phyloP scores from a whole-genome alignment of 176 grass and related monocot genomes.

The Avena insularis region DNA sequence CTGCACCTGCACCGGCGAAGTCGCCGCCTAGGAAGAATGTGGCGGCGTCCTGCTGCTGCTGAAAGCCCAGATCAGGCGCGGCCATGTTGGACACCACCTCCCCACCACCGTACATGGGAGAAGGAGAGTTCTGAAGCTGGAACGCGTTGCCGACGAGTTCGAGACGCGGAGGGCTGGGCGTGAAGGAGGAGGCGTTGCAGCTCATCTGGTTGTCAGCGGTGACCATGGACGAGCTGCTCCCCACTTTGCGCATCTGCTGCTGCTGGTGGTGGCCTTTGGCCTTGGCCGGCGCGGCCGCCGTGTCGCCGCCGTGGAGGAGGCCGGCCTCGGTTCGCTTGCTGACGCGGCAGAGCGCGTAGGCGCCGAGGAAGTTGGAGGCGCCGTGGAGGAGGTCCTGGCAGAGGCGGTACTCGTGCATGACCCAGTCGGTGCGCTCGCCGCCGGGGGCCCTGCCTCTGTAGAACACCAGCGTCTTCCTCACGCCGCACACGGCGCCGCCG shows the following conservation, averaged over 20 bases:
- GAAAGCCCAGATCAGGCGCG: neutral
- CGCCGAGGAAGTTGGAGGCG: conserved; percentile 72
- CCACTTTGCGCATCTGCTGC: conserved; percentile 41
- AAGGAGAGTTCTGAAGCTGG: conserved; percentile 11
- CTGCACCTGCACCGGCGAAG: neutral
- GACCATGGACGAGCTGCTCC: conserved; percentile 52
- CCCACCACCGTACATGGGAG: neutral
- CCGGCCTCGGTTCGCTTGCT: conserved; percentile 76
- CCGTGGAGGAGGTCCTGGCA: conserved; percentile 83
- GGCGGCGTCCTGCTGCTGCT: conserved; percentile 40
- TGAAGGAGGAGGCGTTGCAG: conserved; percentile 28
- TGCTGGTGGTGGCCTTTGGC: neutral
- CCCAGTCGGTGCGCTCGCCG: conserved; percentile 94
- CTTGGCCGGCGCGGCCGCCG: conserved; percentile 13
- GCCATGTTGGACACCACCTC: conserved; percentile 20
- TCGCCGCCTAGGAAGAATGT: conserved; percentile 44
- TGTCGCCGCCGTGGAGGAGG: conserved; percentile 41
- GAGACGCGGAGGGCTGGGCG: conserved; percentile 31
- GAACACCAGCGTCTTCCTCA: conserved; percentile 98
- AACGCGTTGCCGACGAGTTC: conserved; percentile 20
- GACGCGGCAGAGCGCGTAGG: conserved; percentile 82
- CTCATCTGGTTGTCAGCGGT: conserved; percentile 62
- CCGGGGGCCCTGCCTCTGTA: conserved; percentile 91
- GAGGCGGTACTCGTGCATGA: conserved; percentile 99
- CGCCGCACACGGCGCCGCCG: conserved; percentile 56